Base-by-base conservation (phyloP, 805 yeast genomes). In the Gaillardinia entomophila region DNA sequence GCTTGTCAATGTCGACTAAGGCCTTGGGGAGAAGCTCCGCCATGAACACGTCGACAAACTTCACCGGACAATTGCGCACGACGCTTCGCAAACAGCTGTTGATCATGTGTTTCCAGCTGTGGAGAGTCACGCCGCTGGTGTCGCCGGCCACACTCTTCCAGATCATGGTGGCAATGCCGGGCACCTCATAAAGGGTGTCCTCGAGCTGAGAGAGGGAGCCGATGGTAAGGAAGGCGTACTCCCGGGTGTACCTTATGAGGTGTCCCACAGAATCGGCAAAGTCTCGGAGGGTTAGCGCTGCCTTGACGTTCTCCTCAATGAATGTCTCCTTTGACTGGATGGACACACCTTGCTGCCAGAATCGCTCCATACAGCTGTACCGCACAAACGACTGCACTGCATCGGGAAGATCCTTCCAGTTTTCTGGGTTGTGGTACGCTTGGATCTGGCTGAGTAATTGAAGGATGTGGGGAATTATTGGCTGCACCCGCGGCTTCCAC, bases 181-280 rank as follows among this genome's bases (percentile, higher is more conserved):
- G 96, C 27, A 89, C 77, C 40, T 81, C 89, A 49, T 85, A 92
- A 39, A 92, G 68, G 0, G 96, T 83, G 38, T 82, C 94, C 31
- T 92, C 97, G 34, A 92, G 67, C 48, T 86, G 90, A 0, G 96
- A 77, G 32, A 92, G 82, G 2, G 96, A 85, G 12, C 94, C 89
- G 23, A 92, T 70, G 1, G 97, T 86, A 41, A 90, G 61, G 52
- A 88, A 84, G 2, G 96, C 95, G 54, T 94, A 92, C 57, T 92
- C 98, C 44, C 98, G 75, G 0, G 98, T 92, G 51, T 94, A 92
- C 48, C 98, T 71, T 12, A 92, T 81, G 49, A 87, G 85, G 56
- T 92, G 97, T 12, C 98, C 99, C 11, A 92, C 95, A 11, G 95
- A 83, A 54, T 94, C 97, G 0, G 98, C 97, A 68, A 92, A 92